phyloP scores from a whole-genome alignment of 2,329 filamentous ascomycete species.

The Xylariomycetidae sp. region DNA sequence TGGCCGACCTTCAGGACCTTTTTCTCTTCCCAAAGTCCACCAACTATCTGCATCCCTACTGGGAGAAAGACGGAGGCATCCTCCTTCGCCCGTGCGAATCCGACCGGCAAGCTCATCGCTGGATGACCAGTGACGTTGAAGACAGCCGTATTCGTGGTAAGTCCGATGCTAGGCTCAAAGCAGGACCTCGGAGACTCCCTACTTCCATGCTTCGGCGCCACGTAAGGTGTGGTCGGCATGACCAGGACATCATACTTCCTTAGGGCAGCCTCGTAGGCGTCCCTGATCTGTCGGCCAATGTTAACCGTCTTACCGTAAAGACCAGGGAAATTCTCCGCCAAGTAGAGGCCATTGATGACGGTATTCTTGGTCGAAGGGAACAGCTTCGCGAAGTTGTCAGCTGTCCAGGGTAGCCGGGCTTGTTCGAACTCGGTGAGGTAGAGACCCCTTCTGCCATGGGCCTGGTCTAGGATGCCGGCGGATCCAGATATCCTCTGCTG shows the following conservation, averaged over 20 bases:
- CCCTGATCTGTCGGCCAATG: slow-evolving; percentile 38
- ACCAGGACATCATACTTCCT: slow-evolving; percentile 37
- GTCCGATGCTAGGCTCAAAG: slow-evolving; percentile 44
- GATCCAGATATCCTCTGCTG: slow-evolving; percentile 37
- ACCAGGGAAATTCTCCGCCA: slow-evolving; percentile 36
- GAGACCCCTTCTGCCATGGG: slow-evolving; percentile 23
- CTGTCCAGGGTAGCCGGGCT: slow-evolving; percentile 38
- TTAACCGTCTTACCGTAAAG: slow-evolving; percentile 43
- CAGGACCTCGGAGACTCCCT: slow-evolving; percentile 35
- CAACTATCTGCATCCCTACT: slow-evolving; percentile 50
- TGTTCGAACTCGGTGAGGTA: slow-evolving; percentile 38
- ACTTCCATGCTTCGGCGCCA: slow-evolving; percentile 28
- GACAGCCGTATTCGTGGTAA: slow-evolving; percentile 42
- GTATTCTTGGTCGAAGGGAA: slow-evolving; percentile 50
- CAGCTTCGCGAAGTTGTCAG: slow-evolving; percentile 43
- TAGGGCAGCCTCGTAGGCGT: slow-evolving; percentile 37
- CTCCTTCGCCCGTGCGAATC: slow-evolving; percentile 35
- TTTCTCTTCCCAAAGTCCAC: slow-evolving; percentile 44
- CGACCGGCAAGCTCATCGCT: slow-evolving; percentile 45
- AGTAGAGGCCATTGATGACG: slow-evolving; percentile 45
- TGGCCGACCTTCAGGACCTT: slow-evolving; percentile 36
- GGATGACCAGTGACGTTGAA: slow-evolving; percentile 55
- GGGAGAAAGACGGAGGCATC: slow-evolving; percentile 35
- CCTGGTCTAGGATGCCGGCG: slow-evolving; percentile 31
- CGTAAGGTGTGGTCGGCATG: slow-evolving; percentile 36